Conservation (phyloP, 768 basidiomycete genomes). For the Tricholoma matsutake region DNA sequence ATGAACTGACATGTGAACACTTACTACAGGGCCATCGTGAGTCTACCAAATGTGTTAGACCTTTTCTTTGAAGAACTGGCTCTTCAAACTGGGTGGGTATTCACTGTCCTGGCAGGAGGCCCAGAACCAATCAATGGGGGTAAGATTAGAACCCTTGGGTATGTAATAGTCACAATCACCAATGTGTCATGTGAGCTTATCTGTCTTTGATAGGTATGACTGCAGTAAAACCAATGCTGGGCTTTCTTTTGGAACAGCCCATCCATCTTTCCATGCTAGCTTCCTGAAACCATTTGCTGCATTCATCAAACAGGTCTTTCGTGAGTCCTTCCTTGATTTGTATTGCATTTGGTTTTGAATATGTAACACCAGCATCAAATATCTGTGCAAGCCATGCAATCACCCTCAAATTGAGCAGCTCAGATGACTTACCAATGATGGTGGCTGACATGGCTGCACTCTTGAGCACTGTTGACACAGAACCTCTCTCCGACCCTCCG, state of each 20-base stretch:
- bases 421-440: neutral
- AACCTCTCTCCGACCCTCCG: neutral
- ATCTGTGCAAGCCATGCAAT: neutral
- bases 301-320: neutral
- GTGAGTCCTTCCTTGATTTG: neutral
- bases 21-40: neutral
- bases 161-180: neutral
- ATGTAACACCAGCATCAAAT: neutral
- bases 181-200: neutral
- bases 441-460: neutral
- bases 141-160: slow-evolving; percentile 1
- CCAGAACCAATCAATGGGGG: neutral
- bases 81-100: neutral
- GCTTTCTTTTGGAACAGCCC: neutral
- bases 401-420: neutral
- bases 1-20: neutral
- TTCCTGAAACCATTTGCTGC: slow-evolving; percentile 3
- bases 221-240: neutral
- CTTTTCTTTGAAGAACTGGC: neutral
- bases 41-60: neutral
- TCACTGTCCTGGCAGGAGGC: slow-evolving; percentile 1
- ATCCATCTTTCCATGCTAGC: neutral
- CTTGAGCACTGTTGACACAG: neutral
- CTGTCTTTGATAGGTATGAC: neutral
- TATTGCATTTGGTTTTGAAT: neutral